Evolutionary conservation across 495 filamentous ascomycete species (phyloP).

Genomic region (Penicillium samsonianum): DNA sequence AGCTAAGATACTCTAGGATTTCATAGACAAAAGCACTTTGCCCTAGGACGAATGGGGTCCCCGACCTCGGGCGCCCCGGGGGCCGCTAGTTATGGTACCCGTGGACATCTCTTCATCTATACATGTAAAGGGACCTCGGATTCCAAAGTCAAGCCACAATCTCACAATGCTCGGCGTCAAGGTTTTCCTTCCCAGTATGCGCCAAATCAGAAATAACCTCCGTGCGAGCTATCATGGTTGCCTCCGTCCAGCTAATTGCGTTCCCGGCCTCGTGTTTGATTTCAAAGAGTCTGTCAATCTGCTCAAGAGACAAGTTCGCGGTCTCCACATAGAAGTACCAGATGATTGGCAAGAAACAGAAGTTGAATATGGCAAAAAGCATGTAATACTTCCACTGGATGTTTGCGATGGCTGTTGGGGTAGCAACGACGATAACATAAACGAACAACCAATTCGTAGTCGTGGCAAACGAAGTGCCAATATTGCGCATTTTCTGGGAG

Average conservation of each 20-base stretch:
- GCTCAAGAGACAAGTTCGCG: slow-evolving; percentile 30
- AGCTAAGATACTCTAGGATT: too few relatives aligned
- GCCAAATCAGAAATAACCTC: slow-evolving; percentile 2
- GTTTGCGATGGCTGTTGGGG: slow-evolving; percentile 31
- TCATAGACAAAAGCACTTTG: too few relatives aligned
- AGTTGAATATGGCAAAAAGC: slow-evolving; percentile 37
- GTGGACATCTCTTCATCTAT: too few relatives aligned
- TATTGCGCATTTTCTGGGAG: slow-evolving; percentile 28
- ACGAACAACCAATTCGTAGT: slow-evolving; percentile 28
- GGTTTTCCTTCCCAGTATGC: neutral
- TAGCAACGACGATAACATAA: slow-evolving; percentile 37
- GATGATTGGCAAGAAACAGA: slow-evolving; percentile 30
- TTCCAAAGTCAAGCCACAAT: neutral
- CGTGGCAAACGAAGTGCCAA: slow-evolving; percentile 26
- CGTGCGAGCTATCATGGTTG: slow-evolving; percentile 7
- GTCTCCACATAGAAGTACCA: slow-evolving; percentile 40
- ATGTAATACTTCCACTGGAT: slow-evolving; percentile 38
- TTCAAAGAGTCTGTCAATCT: slow-evolving; percentile 36
- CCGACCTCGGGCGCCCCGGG: too few relatives aligned
- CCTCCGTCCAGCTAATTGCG: too few relatives aligned
- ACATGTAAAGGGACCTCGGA: neutral
- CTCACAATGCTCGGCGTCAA: neutral
- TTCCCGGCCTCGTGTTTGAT: slow-evolving; percentile 7
- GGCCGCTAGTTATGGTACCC: too few relatives aligned
- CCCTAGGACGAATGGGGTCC: too few relatives aligned